These are phyloP conservation scores for Dalbergia oliveri DNA, from an alignment of 306 rosid species.

Conservation along the genomic window DNA sequence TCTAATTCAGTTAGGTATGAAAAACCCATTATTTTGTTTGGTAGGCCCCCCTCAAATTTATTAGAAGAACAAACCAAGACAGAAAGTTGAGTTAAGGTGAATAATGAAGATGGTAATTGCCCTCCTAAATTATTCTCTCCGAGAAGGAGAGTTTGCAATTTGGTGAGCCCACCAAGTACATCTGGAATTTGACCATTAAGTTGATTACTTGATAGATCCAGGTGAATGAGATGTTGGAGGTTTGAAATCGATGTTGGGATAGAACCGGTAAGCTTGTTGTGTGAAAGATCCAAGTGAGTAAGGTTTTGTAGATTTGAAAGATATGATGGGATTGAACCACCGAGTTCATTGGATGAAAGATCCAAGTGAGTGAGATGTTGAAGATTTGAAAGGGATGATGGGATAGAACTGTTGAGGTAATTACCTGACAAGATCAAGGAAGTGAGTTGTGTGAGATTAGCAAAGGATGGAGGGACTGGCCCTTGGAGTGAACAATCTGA, in stretches of 20 bases:
- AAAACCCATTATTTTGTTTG: background rate
- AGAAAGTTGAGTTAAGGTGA: slow-evolving; percentile 1
- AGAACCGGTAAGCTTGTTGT: background rate
- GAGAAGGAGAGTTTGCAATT: background rate
- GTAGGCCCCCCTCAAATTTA: background rate
- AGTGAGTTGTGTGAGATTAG: background rate
- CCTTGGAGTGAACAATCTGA: background rate
- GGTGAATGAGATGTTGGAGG: background rate
- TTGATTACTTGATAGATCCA: background rate
- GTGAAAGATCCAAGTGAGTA: background rate
- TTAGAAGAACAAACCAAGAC: background rate
- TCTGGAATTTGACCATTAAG: background rate
- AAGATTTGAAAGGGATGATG: too few species aligned
- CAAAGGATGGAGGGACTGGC: background rate
- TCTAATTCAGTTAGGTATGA: background rate
- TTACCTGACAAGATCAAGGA: too few species aligned
- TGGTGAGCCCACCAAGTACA: background rate
- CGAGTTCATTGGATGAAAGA: background rate
- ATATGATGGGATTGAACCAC: background rate
- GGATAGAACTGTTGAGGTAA: too few species aligned
- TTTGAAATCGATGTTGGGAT: background rate
- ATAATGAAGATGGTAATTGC: background rate
- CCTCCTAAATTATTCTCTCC: background rate
- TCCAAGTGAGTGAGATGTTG: background rate
- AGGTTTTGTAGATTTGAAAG: background rate